A percentile compares a stretch with the other conserved stretches of the same genome.
phyloP scores from a whole-genome alignment of 495 filamentous ascomycete genomes.

The Neurospora sp. region DNA sequence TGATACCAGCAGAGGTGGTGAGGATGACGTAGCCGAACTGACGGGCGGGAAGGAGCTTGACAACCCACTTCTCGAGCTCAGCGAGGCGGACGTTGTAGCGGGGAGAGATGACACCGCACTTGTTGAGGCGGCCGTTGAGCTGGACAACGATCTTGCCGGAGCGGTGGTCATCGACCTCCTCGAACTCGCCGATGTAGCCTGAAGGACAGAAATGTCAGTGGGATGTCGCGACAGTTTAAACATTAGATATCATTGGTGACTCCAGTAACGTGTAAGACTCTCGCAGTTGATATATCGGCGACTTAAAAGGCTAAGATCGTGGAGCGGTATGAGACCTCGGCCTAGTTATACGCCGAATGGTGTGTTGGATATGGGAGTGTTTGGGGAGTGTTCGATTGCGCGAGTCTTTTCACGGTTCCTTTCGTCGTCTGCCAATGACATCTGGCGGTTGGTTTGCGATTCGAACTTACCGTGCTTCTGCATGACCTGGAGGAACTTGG shows the following conservation, averaged over 20 bases:
- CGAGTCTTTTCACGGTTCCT: slow-evolving; percentile 10
- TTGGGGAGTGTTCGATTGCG: neutral
- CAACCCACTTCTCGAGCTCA: slow-evolving; percentile 98
- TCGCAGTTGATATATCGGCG: slow-evolving; percentile 73
- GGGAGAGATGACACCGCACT: slow-evolving; percentile 96
- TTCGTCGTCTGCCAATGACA: neutral
- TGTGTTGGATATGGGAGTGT: neutral
- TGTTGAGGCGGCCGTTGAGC: slow-evolving; percentile 95
- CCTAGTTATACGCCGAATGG: slow-evolving; percentile 98
- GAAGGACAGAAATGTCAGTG: slow-evolving; percentile 40
- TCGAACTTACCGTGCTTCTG: slow-evolving; percentile 93
- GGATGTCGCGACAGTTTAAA: slow-evolving; percentile 86
- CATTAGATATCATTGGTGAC: slow-evolving; percentile 61
- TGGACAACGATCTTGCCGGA: slow-evolving; percentile 97
- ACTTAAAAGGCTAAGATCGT: slow-evolving; percentile 99
- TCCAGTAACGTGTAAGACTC: slow-evolving; percentile 95
- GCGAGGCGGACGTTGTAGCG: slow-evolving; percentile 96
- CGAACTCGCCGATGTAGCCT: slow-evolving; percentile 99
- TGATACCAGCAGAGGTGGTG: slow-evolving; percentile 96
- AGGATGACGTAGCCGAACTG: slow-evolving; percentile 99
- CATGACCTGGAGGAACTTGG: slow-evolving; percentile 98
- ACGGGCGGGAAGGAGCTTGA: slow-evolving; percentile 95
- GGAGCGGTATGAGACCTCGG: slow-evolving; percentile 62
- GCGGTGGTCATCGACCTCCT: slow-evolving; percentile 98
- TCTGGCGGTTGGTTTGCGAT: slow-evolving; percentile 15